Conservation (phyloP, 2,329 filamentous ascomycete genomes). For the Lecanoromycetidae sp. region DNA sequence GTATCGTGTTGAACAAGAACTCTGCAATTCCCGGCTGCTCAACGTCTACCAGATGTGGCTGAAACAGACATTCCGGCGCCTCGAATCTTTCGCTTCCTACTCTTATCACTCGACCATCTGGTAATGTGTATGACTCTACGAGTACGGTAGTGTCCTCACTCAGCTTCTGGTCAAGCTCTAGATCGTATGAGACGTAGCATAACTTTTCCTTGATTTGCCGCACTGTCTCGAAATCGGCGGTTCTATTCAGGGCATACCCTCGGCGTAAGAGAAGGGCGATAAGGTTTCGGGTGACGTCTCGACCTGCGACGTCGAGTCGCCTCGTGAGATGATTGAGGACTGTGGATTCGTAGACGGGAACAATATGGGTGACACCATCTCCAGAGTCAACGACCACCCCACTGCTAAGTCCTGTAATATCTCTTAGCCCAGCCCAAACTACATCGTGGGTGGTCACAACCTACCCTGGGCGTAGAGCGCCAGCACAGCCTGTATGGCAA, state of each 20-base stretch:
- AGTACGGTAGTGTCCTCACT: constrained; percentile 95
- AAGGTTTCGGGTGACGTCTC: constrained; percentile 95
- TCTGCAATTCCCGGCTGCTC: constrained; percentile 95
- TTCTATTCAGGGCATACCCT: constrained; percentile 94
- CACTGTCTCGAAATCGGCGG: constrained; percentile 96
- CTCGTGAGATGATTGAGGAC: constrained; percentile 94
- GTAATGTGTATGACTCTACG: constrained; percentile 94
- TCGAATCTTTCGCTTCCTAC: constrained; percentile 97
- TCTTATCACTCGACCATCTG: constrained; percentile 88
- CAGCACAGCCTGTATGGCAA: constrained; percentile 92
- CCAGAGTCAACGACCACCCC: constrained; percentile 98
- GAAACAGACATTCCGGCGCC: constrained; percentile 95
- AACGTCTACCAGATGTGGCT: constrained; percentile 93
- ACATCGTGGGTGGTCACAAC: constrained; percentile 13
- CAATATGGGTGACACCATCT: constrained; percentile 96
- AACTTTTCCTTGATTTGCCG: constrained; percentile 99
- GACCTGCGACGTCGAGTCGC: constrained; percentile 85
- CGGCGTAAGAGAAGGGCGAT: constrained; percentile 88
- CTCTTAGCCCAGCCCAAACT: not conserved
- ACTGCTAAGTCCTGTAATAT: constrained; percentile 54
- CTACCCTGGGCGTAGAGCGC: constrained; percentile 91
- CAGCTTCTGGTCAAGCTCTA: constrained; percentile 88
- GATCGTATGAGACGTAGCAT: constrained; percentile 96
- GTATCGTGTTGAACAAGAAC: constrained; percentile 97
- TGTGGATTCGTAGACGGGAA: constrained; percentile 95